These are phyloP conservation scores for Plenodomus biglobosus DNA, from an alignment of 2,329 filamentous ascomycete species.

Conservation along the genomic window DNA sequence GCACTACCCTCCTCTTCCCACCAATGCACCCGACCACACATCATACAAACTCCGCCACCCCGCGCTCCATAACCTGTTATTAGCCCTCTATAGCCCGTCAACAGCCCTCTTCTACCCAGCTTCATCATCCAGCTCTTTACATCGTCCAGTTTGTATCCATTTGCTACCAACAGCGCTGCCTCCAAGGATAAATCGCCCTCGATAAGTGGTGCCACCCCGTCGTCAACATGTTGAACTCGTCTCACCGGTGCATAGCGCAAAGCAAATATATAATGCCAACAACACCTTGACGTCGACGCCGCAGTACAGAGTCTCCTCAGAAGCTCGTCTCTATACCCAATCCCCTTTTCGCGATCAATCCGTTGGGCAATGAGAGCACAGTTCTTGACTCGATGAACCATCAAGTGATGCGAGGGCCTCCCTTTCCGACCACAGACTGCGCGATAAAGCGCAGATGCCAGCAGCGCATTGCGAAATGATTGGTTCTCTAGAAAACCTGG, in stretches of 20 bases:
- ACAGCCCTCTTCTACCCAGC: constrained; percentile 1
- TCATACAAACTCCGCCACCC: neutral
- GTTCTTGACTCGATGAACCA: neutral
- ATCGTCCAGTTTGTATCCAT: constrained; percentile 1
- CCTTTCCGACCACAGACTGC: neutral
- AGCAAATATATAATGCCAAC: constrained; percentile 1
- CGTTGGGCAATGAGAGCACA: neutral
- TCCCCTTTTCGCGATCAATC: neutral
- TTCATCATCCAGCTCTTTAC: constrained; percentile 4
- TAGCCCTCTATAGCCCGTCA: constrained; percentile 3
- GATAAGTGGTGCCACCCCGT: neutral
- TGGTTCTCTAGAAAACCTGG: neutral
- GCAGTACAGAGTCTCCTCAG: neutral
- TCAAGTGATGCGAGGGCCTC: neutral
- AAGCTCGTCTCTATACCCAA: neutral
- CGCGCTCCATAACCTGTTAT: constrained; percentile 1
- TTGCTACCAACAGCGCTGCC: constrained; percentile 5
- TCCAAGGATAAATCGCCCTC: constrained; percentile 1
- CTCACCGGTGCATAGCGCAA: neutral
- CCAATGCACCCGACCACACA: neutral
- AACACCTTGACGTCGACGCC: constrained; percentile 1
- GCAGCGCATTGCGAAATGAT: neutral
- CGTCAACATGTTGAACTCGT: neutral
- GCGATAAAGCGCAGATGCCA: neutral
- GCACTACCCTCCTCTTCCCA: neutral